phyloP scores from a whole-genome alignment of 164 flowering plant species.

The Chimonanthus praecox region DNA sequence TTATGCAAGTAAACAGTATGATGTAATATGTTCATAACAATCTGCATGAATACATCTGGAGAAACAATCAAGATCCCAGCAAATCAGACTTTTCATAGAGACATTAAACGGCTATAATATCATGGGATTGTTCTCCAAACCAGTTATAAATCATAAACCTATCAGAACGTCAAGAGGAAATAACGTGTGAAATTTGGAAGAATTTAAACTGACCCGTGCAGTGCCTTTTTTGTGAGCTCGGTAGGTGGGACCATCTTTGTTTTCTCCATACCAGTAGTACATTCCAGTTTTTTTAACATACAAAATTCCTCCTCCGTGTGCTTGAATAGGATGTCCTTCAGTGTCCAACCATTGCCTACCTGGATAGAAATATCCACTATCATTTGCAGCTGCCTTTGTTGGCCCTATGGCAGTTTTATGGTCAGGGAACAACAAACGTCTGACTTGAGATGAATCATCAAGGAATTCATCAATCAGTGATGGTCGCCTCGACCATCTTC shows the following conservation, averaged over 20 bases:
- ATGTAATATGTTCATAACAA: not conserved
- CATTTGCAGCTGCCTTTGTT: constrained; percentile 43
- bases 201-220: constrained; percentile 65
- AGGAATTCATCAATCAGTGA: constrained; percentile 86
- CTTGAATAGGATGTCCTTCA: constrained; percentile 91
- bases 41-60: not conserved
- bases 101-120: too few relatives aligned
- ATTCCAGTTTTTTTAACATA: constrained; percentile 51
- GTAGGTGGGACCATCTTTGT: constrained; percentile 94
- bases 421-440: constrained; percentile 78
- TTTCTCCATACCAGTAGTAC: constrained; percentile 98
- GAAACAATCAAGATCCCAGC: not conserved
- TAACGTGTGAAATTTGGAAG: not conserved
- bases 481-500: constrained; percentile 55
- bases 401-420: constrained; percentile 64
- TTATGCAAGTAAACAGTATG: not conserved
- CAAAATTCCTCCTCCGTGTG: constrained; percentile 96
- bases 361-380: constrained; percentile 57
- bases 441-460: constrained; percentile 75
- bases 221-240: constrained; percentile 82
- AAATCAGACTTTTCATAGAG: not conserved
- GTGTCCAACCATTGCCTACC: constrained; percentile 96
- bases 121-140: not conserved
- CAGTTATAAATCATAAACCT: not conserved
- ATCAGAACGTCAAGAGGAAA: not conserved